Conservation (phyloP, 768 basidiomycete species). For the Rhizopogon rudus region DNA sequence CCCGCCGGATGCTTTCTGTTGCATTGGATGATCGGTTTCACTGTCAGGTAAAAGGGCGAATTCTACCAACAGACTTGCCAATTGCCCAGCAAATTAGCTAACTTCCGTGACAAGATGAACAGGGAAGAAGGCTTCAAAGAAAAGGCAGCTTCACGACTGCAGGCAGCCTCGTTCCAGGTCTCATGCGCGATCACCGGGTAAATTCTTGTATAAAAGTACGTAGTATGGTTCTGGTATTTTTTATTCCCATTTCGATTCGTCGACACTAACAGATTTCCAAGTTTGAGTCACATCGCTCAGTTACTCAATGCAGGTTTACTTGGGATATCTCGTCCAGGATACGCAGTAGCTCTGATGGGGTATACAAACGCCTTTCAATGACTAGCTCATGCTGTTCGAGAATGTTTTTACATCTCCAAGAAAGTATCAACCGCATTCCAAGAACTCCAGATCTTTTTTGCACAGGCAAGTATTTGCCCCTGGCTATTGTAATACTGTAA, state of each 20-base stretch:
- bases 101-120: background rate
- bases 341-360: background rate
- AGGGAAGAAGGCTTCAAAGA: background rate
- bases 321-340: background rate
- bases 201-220: background rate
- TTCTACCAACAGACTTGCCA: background rate
- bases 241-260: background rate
- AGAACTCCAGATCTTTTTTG: background rate
- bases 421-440: background rate
- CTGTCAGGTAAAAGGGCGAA: background rate
- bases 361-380: background rate
- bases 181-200: background rate
- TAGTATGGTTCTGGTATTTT: background rate
- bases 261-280: background rate
- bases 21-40: background rate
- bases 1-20: background rate
- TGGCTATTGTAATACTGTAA: background rate
- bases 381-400: background rate
- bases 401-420: background rate
- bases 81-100: background rate
- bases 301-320: background rate
- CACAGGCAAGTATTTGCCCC: background rate
- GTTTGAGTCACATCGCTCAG: background rate
- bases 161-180: background rate
- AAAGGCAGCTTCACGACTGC: background rate